Evolutionary conservation across 176 grass and related monocot species (phyloP), one percentile per base, ranked within the genome.

Genomic region (Carex cristatella): DNA sequence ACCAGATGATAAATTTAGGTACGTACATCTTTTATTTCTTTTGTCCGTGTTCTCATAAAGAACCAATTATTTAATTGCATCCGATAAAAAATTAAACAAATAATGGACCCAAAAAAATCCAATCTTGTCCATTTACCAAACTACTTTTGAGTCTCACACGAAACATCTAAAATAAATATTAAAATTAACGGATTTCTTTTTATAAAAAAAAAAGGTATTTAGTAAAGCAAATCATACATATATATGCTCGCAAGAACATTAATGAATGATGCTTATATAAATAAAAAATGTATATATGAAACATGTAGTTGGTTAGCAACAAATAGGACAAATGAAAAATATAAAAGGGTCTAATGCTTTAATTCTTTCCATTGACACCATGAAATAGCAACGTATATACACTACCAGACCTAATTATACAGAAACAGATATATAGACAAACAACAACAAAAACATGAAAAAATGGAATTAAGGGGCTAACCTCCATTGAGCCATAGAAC

Each of bases 401-500:
- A 23, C 23, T 23, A 23, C 23, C 23, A 23, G 23, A 23, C 23
- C 23, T 23, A 23, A 14, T 30, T 53, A 14, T 30, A 16, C 12
- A 56, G 57, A 81, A 81, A 65, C 5, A 81, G 8, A 64, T 62
- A 27, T 1, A 37, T 33, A 63, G 3, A 74, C 14, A 81, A 31
- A 35, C 2, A 23, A 23, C 38, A 80, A 5, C 23, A 5, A 56
- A 80, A 81, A 37, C 51, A 63, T 62, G 62, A 51, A 65, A 82
- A 65, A 65, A 80, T 80, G 28, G n/a, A 60, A 14, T 63, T n/a
- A 62, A 82, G 10, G 30, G 0, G 42, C 83, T 88, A 11, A 99
- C 96, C 96, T 94, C 96, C 96, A 88, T 99, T 99, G 70, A 99
- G 93, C 96, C 96, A 99, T 66, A 99, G 91, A 84, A 99, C 93